Conservation (phyloP, 208 protist species). For the Leishmania tarentolae region DNA sequence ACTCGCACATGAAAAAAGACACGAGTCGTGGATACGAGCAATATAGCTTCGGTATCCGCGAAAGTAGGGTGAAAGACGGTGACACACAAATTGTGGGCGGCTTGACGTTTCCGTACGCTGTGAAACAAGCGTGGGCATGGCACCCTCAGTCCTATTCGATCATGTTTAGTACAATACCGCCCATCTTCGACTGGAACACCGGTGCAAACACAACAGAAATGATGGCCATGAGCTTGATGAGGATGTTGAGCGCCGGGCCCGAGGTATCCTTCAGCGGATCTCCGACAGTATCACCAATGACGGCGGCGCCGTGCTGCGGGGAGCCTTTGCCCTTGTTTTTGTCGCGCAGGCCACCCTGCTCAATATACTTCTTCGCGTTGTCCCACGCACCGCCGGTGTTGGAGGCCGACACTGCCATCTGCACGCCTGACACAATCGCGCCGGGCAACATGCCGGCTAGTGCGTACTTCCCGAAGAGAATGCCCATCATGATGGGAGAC, state of each 20-base stretch:
- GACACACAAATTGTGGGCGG: neutral
- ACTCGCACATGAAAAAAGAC: neutral
- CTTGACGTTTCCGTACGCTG: neutral
- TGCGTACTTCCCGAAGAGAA: constrained; percentile 91
- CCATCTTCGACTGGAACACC: constrained; percentile 79
- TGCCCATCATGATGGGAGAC: constrained; percentile 90
- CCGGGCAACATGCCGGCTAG: constrained; percentile 93
- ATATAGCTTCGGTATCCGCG: neutral
- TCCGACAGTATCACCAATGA: constrained; percentile 97
- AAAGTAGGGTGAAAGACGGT: neutral
- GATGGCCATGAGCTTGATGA: constrained; percentile 96
- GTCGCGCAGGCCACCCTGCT: constrained; percentile 86
- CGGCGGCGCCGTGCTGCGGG: constrained; percentile 94
- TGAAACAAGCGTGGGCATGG: neutral
- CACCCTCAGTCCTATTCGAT: constrained; percentile 42
- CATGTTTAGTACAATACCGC: constrained; percentile 60
- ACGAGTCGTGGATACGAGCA: neutral
- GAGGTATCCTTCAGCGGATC: constrained; percentile 98
- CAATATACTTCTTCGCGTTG: constrained; percentile 98
- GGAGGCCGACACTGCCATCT: constrained; percentile 94
- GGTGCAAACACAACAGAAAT: constrained; percentile 95
- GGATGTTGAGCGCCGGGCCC: constrained; percentile 95
- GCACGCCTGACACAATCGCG: constrained; percentile 90
- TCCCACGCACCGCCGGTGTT: constrained; percentile 97
- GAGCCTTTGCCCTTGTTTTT: constrained; percentile 92